Conservation (phyloP, 768 basidiomycete species). For the Arthromyces matolae region DNA sequence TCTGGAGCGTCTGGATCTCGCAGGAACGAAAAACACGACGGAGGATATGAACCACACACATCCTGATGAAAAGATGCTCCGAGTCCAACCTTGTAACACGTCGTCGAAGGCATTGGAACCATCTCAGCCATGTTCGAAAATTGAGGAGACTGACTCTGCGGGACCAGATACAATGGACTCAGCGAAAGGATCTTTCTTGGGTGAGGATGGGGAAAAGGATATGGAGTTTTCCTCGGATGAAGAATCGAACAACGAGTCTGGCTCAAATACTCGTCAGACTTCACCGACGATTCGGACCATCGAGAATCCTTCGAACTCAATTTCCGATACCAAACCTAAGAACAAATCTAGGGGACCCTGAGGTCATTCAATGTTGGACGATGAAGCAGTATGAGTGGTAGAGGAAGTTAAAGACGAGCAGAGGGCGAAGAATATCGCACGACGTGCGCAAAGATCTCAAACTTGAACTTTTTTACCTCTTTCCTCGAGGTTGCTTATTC, state of each 20-base stretch:
- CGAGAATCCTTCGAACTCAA: not conserved
- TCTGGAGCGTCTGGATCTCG: not conserved
- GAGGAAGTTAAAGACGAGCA: not conserved
- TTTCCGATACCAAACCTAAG: too few species aligned
- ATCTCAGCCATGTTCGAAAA: not conserved
- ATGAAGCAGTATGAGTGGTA: too few species aligned
- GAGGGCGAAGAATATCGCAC: not conserved
- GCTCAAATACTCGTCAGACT: not conserved
- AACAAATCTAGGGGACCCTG: too few species aligned
- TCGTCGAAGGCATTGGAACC: not conserved
- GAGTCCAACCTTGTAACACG: too few species aligned
- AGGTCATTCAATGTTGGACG: too few species aligned
- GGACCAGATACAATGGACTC: not conserved
- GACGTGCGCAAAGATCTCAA: too few species aligned
- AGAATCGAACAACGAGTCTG: not conserved
- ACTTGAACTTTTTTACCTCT: too few species aligned
- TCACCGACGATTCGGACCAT: not conserved
- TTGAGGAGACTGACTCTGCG: not conserved
- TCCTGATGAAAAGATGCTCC: too few species aligned
- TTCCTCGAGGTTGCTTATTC: too few species aligned
- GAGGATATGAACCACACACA: not conserved
- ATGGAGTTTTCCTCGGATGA: constrained; percentile 8
- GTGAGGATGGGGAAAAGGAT: constrained; percentile 3
- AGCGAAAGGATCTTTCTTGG: not conserved
- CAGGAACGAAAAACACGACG: not conserved